Conservation (phyloP, 2,329 filamentous ascomycete species). For the Colletotrichum horii region DNA sequence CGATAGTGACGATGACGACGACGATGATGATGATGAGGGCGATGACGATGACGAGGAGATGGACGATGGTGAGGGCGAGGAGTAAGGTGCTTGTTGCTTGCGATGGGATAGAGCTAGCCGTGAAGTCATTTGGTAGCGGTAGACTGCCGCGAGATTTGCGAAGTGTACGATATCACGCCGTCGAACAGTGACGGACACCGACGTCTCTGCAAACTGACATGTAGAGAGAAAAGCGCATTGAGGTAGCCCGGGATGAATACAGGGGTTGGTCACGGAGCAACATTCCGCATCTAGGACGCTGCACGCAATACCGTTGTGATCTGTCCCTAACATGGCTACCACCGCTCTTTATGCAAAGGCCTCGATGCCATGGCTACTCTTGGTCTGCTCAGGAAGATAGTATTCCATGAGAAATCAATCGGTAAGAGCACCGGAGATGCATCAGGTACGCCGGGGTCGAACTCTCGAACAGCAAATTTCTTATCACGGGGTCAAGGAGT, state of each 20-base stretch:
- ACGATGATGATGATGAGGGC: constrained; percentile 43
- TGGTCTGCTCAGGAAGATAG: fast-evolving
- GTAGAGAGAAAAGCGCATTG: not conserved
- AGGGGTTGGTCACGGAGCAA: not conserved
- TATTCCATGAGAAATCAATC: fast-evolving
- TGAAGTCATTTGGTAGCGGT: not conserved
- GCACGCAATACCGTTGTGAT: fast-evolving
- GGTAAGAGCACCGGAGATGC: too few species aligned
- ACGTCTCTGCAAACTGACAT: not conserved
- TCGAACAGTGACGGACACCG: not conserved
- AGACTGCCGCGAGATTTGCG: not conserved
- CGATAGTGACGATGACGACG: constrained; percentile 53
- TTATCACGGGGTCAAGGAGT: too few species aligned
- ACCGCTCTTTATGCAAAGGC: not conserved
- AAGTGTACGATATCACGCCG: not conserved
- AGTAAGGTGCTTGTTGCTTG: not conserved
- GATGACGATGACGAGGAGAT: constrained; percentile 31
- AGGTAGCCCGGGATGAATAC: not conserved
- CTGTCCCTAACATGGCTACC: fast-evolving
- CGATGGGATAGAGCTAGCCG: too few species aligned
- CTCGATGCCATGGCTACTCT: not conserved
- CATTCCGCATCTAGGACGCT: not conserved
- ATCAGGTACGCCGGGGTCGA: too few species aligned
- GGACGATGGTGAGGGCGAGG: not conserved
- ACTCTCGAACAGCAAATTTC: too few species aligned